Evolutionary conservation across 179 eudicot species (phyloP), one percentile per base, ranked within the genome.

Genomic region (Spergularia azorica): DNA sequence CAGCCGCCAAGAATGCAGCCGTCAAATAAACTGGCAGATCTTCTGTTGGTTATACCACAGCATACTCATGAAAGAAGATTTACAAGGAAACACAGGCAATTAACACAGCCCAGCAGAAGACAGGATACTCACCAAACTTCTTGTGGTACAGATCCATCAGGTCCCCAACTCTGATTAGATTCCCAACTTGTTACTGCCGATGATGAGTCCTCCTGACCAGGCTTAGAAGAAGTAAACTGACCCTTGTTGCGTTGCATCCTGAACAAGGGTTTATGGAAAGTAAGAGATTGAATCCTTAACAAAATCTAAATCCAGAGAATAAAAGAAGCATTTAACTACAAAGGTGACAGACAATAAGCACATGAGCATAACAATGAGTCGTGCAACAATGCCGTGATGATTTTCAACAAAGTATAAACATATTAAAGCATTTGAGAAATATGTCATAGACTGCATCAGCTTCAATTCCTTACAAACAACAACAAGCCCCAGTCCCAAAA

Each of bases 191-290:
- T 85, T 64, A 80, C 83, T 17, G 83, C 88, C 72, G 91, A 89
- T 75, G 94, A 84, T 71, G 89, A 69, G 50, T 89, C 96, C 50
- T 90, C 96, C 38, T 80, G 79, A 74, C 46, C 86, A 64, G 89
- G 80, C 71, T 91, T 90, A 67, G 92, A 86, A 69, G 94, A 90
- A 61, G 97, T 89, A 77, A 92, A 92, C 70, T 92, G 97, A 39
- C 94, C 97, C 88, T 90, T 92, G 70, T 92, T 87, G 60, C 94
- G 68, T 78, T 92, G 94, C 97, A 90, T 92, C 87, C 97, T 86
- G 70, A 67, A 71, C 46, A 80, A 36, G 20, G 71, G 36, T 50
- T 62, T 54, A 57, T 26, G 20, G 16, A 13, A 50, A 11, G 8
- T 12, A n/a, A 60, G 60, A 26, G 32, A 26, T 26, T 14, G 0